Evolutionary conservation across 2,329 filamentous ascomycete species (phyloP), one percentile per base, ranked within the genome.

Genomic region (Epichloe sylvatica): DNA sequence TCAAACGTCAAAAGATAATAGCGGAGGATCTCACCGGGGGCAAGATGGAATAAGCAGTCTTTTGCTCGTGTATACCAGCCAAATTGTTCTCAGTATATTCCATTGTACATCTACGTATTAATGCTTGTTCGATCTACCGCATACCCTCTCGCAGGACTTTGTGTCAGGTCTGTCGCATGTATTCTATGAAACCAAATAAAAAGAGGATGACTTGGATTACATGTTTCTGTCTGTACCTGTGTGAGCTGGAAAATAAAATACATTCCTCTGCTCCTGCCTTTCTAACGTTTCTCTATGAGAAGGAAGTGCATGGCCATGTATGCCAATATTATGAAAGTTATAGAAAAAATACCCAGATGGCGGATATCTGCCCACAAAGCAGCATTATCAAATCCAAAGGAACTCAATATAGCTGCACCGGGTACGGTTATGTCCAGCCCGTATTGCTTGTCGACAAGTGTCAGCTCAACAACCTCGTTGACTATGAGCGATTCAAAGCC

Each of bases 401-500:
- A 88, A 66, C 86, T 94, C 49, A 98, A 70, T 56, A 98, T 98
- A 0, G 89, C 87, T 1, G 91, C 89, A 35, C 92, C 92, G 0
- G 92, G 92, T 0, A 98, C 89, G 47, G 92, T 91, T 54, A 98
- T 98, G 60, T 97, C 89, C 5, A 98, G 78, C 5, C 92, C 92
- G 56, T 95, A 96, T 67, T 97, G 94, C 66, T 92, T 84, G 64
- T 98, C 92, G 40, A 94, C 80, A 25, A 98, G 77, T 0, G 86
- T 91, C 41, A 98, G 73, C 59, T 88, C 87, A 25, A 88, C 82
- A 44, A 96, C 94, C 70, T 98, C 92, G 62, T 97, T 98, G 58
- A 98, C 92, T 54, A 97, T 94, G 13, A 98, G 77, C 2, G 87
- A 86, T 72, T 98, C 92, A 59, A 97, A 97, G 5, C 84, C 91